Base-by-base conservation (phyloP, 2,329 filamentous ascomycete genomes). In the Domatiomyces globalis region DNA sequence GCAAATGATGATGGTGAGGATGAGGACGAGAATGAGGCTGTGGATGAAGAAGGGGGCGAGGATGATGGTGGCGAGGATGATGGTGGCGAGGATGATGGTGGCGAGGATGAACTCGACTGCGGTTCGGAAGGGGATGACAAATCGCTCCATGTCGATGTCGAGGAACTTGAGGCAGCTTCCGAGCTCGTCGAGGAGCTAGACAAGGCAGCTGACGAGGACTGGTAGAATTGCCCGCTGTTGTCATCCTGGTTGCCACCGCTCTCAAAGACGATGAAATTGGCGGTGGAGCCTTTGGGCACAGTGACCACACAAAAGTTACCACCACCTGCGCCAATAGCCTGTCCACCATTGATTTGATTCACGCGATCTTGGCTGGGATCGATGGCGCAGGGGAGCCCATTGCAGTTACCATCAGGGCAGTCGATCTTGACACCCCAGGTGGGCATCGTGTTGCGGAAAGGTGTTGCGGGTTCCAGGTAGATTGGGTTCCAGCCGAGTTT, bases 401-500 rank as follows among this genome's bases (percentile, higher is more conserved):
- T 81, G 71, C 85, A 90, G 51, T 74, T 69, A 20, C 73, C 75
- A 29, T 75, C 74, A 5, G 76, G 74, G 64, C 85, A 90, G 62
- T 81, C 78, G 58, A 90, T 80, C 65, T 79, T 79, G 50, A 88
- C 65, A 56, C 84, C 84, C 58, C 78, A 89, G 5, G 70, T 73
- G 5, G 85, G 84, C 56, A 76, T 74, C 18, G 70, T 74, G 57
- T 73, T 69, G 46, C 73, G 72, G 62, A 86, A 72, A 48, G 56
- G 77, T 68, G 60, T 73, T 61, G 67, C 58, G 12, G 66, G 59
- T 59, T 81, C 73, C 33, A 75, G 73, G 67, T 79, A 89, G 55
- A 86, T 83, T 20, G 85, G 85, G 66, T 89, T 89, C 75, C 81
- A 84, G 50, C 80, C 84, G 49, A 89, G 72, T 70, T 87, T 88